phyloP scores from a whole-genome alignment of 768 basidiomycete genomes.

The Hypsizygus marmoreus region DNA sequence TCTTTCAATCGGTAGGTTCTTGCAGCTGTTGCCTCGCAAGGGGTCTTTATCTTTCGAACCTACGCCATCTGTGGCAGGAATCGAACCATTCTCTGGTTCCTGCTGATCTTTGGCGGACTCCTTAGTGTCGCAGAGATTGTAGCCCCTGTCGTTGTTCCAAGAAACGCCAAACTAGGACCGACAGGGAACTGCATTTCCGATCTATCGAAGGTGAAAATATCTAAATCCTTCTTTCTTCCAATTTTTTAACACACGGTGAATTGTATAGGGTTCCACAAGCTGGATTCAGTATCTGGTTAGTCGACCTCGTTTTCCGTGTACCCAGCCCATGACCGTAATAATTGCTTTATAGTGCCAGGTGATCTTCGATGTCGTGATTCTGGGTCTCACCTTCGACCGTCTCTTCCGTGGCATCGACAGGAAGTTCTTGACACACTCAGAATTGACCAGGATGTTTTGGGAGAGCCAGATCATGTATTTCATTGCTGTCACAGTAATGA shows the following conservation, averaged over 20 bases:
- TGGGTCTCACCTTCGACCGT: conserved; percentile 18
- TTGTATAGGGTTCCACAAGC: conserved; percentile 17
- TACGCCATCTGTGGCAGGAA: conserved; percentile 20
- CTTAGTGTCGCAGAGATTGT: conserved; percentile 19
- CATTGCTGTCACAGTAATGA: conserved; percentile 17
- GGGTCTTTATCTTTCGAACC: conserved; percentile 21
- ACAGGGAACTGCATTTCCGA: conserved; percentile 21
- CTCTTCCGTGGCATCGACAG: conserved; percentile 19
- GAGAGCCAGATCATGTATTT: conserved; percentile 24
- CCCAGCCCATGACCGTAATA: not conserved
- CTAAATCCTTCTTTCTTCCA: not conserved
- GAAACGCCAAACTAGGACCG: conserved; percentile 16
- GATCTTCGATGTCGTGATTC: conserved; percentile 19
- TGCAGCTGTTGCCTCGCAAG: conserved; percentile 22
- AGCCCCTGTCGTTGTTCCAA: conserved; percentile 20
- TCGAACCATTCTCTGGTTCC: conserved; percentile 13
- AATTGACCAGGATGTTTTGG: conserved; percentile 22
- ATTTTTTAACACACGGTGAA: not conserved
- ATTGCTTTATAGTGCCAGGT: conserved; percentile 15
- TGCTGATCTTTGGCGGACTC: conserved; percentile 18
- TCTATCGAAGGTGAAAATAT: conserved; percentile 15
- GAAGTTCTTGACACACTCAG: conserved; percentile 16
- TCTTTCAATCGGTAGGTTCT: conserved; percentile 11
- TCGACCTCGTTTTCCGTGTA: not conserved
- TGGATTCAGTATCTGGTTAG: conserved; percentile 22